Evolutionary conservation across 495 filamentous ascomycete genomes (phyloP).

Genomic region (Cladorrhinum samala): DNA sequence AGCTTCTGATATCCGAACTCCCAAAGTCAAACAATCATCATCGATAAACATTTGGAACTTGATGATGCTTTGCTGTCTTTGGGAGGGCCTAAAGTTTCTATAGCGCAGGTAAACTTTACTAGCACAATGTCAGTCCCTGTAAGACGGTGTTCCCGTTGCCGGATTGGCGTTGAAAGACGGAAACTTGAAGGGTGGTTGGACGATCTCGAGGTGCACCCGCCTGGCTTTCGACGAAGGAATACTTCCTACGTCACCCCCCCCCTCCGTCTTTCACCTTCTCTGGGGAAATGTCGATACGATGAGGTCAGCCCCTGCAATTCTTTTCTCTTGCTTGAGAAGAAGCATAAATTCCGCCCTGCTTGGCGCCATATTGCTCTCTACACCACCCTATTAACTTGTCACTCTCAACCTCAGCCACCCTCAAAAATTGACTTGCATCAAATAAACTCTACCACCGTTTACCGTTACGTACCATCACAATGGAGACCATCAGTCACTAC

Average conservation of each 20-base stretch:
- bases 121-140: too few relatives aligned
- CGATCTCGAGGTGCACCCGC: too few relatives aligned
- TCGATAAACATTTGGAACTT: too few relatives aligned
- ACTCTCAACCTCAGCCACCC: not conserved
- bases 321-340: not conserved
- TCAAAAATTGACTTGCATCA: not conserved
- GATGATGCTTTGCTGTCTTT: too few relatives aligned
- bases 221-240: too few relatives aligned
- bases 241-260: not conserved
- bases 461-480: conserved; percentile 16
- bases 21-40: too few relatives aligned
- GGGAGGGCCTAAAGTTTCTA: too few relatives aligned
- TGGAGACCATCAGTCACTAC: conserved; percentile 52
- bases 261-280: not conserved
- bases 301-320: not conserved
- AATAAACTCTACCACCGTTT: not conserved
- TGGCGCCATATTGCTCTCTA: not conserved
- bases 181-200: not conserved
- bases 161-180: not conserved
- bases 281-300: not conserved
- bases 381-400: too few relatives aligned
- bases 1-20: too few relatives aligned
- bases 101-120: too few relatives aligned
- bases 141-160: too few relatives aligned
- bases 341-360: not conserved